phyloP scores from a whole-genome alignment of 768 basidiomycete genomes.

The Favolaschia claudopus region DNA sequence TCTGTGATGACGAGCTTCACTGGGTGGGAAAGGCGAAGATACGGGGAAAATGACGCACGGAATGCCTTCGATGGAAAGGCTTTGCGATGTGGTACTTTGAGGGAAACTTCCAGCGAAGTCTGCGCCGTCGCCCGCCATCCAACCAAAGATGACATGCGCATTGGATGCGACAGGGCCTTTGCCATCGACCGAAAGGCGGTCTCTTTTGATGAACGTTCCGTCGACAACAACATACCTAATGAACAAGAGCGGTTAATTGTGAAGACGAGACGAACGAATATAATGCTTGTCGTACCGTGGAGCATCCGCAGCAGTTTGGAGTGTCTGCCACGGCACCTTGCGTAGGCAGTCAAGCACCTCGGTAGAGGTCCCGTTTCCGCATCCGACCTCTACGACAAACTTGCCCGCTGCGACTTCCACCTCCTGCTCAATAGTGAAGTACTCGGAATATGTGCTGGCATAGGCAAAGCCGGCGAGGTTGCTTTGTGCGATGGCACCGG shows the following conservation, averaged over 20 bases:
- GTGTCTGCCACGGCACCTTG: slow-evolving; percentile 38
- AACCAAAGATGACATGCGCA: slow-evolving; percentile 56
- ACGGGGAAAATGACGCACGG: background rate
- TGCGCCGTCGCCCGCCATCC: slow-evolving; percentile 59
- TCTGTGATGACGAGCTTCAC: background rate
- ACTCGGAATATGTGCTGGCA: slow-evolving; percentile 57
- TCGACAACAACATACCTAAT: slow-evolving; percentile 52
- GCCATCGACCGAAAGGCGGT: slow-evolving; percentile 48
- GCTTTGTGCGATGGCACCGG: slow-evolving; percentile 51
- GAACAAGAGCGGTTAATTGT: background rate
- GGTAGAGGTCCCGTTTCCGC: slow-evolving; percentile 35
- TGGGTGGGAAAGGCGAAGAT: too few species aligned
- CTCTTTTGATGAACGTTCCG: slow-evolving; percentile 50
- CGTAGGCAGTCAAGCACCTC: slow-evolving; percentile 49
- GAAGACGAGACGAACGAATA: background rate
- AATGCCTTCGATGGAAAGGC: slow-evolving; percentile 25
- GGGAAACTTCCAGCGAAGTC: slow-evolving; percentile 51
- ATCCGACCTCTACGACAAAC: slow-evolving; percentile 49
- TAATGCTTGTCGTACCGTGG: slow-evolving; percentile 20
- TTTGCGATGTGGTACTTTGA: slow-evolving; percentile 20
- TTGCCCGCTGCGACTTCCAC: slow-evolving; percentile 39
- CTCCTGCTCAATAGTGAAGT: slow-evolving; percentile 53
- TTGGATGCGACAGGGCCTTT: slow-evolving; percentile 45
- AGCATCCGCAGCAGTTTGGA: slow-evolving; percentile 46
- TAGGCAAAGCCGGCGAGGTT: slow-evolving; percentile 58